These are phyloP conservation scores for Lipomyces yamadae DNA, from an alignment of 805 yeast genomes.

Conservation along the genomic window DNA sequence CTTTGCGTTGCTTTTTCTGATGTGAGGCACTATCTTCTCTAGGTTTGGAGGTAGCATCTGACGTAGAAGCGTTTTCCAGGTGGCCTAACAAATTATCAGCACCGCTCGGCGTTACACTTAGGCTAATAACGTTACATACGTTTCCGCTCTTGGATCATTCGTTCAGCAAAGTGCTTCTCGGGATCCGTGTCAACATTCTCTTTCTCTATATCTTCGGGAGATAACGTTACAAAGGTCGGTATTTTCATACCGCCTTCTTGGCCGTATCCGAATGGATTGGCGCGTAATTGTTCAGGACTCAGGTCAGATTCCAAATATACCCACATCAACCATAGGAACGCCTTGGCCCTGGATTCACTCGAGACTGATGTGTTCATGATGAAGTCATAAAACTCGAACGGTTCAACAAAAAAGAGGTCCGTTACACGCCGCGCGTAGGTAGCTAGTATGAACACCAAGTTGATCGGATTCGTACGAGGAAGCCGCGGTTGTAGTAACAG, in stretches of 20 bases:
- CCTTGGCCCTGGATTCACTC: slow-evolving; percentile 67
- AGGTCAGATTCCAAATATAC: slow-evolving; percentile 77
- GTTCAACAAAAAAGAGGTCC: slow-evolving; percentile 46
- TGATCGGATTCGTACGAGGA: slow-evolving; percentile 69
- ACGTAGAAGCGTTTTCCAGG: slow-evolving; percentile 14
- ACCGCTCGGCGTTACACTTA: neutral
- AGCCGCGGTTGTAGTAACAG: slow-evolving; percentile 46
- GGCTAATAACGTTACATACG: slow-evolving; percentile 9
- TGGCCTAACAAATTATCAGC: slow-evolving; percentile 13
- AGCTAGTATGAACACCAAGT: slow-evolving; percentile 74
- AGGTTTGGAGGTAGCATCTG: slow-evolving; percentile 6
- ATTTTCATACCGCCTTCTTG: slow-evolving; percentile 47
- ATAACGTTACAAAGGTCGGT: slow-evolving; percentile 47
- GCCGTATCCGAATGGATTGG: slow-evolving; percentile 62
- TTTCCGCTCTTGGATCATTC: slow-evolving; percentile 42
- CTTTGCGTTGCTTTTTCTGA: slow-evolving; percentile 20
- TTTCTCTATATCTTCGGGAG: slow-evolving; percentile 42
- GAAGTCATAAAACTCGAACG: slow-evolving; percentile 69
- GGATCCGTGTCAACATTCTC: slow-evolving; percentile 54
- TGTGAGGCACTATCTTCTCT: slow-evolving; percentile 13
- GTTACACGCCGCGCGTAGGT: slow-evolving; percentile 61
- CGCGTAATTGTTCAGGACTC: slow-evolving; percentile 53
- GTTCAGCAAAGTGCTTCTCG: slow-evolving; percentile 53
- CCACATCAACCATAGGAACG: slow-evolving; percentile 84
- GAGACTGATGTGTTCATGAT: slow-evolving; percentile 65